A percentile compares a stretch with the other conserved stretches of the same genome.
These are phyloP conservation scores for Wallacemonas collosoma DNA, from an alignment of 208 protist genomes.

Conservation along the genomic window DNA sequence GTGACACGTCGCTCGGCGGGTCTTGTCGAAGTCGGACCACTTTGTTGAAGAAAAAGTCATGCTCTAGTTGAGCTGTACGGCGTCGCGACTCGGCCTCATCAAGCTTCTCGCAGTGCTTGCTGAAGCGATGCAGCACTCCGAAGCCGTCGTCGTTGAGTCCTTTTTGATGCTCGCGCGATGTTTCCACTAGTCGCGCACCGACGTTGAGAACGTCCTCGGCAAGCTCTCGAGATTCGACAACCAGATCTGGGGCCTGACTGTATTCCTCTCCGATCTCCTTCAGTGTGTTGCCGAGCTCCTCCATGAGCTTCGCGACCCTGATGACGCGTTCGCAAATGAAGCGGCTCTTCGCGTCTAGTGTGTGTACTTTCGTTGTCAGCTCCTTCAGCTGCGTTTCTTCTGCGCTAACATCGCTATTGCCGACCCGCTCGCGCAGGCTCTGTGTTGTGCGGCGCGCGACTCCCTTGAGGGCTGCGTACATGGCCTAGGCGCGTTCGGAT, in stretches of 20 bases:
- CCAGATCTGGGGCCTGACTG: constrained; percentile 55
- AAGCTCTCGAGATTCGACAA: constrained; percentile 51
- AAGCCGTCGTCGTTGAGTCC: constrained; percentile 61
- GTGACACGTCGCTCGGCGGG: constrained; percentile 61
- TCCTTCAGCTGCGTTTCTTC: constrained; percentile 49
- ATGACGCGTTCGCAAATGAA: constrained; percentile 60
- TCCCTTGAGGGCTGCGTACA: constrained; percentile 73
- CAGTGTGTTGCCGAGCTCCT: constrained; percentile 65
- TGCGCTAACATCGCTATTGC: constrained; percentile 29
- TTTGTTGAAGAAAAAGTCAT: constrained; percentile 82
- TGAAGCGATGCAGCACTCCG: constrained; percentile 56
- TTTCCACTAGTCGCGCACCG: constrained; percentile 54
- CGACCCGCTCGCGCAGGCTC: constrained; percentile 70
- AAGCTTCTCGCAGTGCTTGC: constrained; percentile 46
- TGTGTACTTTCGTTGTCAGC: constrained; percentile 43
- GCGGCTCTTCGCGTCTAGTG: constrained; percentile 46
- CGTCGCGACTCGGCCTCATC: constrained; percentile 51
- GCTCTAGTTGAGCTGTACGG: constrained; percentile 68
- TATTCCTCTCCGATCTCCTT: constrained; percentile 80
- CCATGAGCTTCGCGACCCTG: constrained; percentile 57
- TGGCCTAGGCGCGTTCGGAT: background rate
- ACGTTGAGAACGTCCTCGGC: constrained; percentile 51
- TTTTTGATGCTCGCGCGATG: constrained; percentile 58
- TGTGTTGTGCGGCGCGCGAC: constrained; percentile 80
- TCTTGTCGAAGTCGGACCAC: constrained; percentile 54